These are phyloP conservation scores for barley (Hordeum vulgare) DNA, from an alignment of 176 grass and related monocot genomes.

Conservation along the genomic window MorexV3_pseudomolecules_assembly NC_058519.1:647791665-647792164, in stretches of 20 bases:
- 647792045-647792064: constrained; percentile 12
- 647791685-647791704: constrained; percentile 99
- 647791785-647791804: constrained; percentile 98
- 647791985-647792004: constrained; percentile 99
- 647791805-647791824: constrained; percentile 94
- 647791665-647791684: constrained; percentile 95
- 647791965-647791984: constrained; percentile 91
- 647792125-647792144: neutral
- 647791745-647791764: constrained; percentile 96
- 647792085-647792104: neutral
- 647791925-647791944: constrained; percentile 98
- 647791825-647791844: constrained; percentile 99
- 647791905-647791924: constrained; percentile 98
- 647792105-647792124: neutral
- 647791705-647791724: constrained; percentile 97
- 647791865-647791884: constrained; percentile 99
- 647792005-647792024: constrained; percentile 94
- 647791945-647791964: constrained; percentile 98
- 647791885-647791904: constrained; percentile 99
- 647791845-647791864: constrained; percentile 99
- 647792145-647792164: constrained; percentile 29
- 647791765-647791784: constrained; percentile 98
- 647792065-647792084: neutral
- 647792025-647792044: constrained; percentile 99
- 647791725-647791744: constrained; percentile 74